Conservation (phyloP, 2,329 filamentous ascomycete genomes). For the Pseudofabraea citricarpa region DNA sequence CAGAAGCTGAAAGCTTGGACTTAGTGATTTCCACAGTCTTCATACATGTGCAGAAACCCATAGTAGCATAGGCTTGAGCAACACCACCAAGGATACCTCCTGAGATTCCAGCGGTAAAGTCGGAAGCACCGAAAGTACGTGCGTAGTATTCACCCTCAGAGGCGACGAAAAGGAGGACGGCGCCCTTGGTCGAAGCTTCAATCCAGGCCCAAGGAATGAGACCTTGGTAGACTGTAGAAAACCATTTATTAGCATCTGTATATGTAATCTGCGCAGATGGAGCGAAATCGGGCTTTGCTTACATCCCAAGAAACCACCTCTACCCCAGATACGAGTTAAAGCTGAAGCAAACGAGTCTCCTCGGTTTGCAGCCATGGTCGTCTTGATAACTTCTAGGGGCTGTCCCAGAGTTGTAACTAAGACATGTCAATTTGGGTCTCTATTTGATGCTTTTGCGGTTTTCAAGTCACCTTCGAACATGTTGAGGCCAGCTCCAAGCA, state of each 20-base stretch:
- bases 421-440: too few species aligned
- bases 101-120: slow-evolving; percentile 83
- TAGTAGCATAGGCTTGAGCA: slow-evolving; percentile 97
- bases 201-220: slow-evolving; percentile 99
- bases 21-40: slow-evolving; percentile 99
- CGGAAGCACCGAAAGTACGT: slow-evolving; percentile 72
- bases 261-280: too few species aligned
- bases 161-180: slow-evolving; percentile 97
- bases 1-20: slow-evolving; percentile 83
- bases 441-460: too few species aligned
- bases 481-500: slow-evolving; percentile 43
- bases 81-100: slow-evolving; percentile 94
- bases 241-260: too few species aligned
- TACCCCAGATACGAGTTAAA: slow-evolving; percentile 83
- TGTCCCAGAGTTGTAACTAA: slow-evolving; percentile 57
- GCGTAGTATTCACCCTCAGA: slow-evolving; percentile 97
- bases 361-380: slow-evolving; percentile 97
- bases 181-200: slow-evolving; percentile 98
- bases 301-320: slow-evolving; percentile 94
- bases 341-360: slow-evolving; percentile 79
- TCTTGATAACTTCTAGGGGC: slow-evolving; percentile 98
- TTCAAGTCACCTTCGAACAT: slow-evolving; percentile 21
- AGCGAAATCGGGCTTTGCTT: too few species aligned
- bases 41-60: slow-evolving; percentile 99
- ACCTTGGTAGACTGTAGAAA: slow-evolving; percentile 86